phyloP scores from a whole-genome alignment of 345 rosid genomes.

The Lagerstroemia speciosa region DNA sequence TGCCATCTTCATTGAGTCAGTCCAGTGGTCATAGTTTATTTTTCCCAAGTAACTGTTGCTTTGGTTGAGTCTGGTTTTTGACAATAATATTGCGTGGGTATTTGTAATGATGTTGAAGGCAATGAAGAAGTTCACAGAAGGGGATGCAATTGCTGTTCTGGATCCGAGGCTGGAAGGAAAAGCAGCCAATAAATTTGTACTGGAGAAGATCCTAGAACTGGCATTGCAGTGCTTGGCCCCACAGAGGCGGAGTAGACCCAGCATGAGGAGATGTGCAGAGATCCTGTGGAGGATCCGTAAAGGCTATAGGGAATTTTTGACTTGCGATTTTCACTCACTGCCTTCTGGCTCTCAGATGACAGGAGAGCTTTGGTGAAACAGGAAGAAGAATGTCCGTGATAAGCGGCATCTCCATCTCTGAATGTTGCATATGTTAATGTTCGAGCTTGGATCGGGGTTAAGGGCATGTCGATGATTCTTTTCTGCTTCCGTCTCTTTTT shows the following conservation, averaged over 20 bases:
- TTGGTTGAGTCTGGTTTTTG: too few species aligned
- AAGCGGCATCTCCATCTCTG: too few species aligned
- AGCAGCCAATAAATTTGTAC: constrained; percentile 37
- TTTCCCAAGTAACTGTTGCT: too few species aligned
- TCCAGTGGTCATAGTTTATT: too few species aligned
- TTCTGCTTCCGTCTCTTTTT: too few species aligned
- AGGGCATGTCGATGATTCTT: too few species aligned
- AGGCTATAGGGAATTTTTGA: constrained; percentile 47
- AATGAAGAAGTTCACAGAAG: constrained; percentile 55
- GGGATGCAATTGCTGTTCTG: constrained; percentile 44
- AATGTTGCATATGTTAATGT: not conserved
- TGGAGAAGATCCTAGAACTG: constrained; percentile 70
- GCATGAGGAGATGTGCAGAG: constrained; percentile 80
- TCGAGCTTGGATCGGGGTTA: not conserved
- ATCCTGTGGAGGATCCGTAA: constrained; percentile 80
- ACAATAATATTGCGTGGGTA: too few species aligned
- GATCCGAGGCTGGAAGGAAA: constrained; percentile 61
- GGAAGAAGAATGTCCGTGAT: not conserved
- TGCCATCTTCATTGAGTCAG: too few species aligned
- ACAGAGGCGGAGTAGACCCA: constrained; percentile 55
- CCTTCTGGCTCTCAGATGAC: constrained; percentile 30
- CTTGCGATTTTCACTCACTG: constrained; percentile 25
- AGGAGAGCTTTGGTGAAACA: constrained; percentile 13
- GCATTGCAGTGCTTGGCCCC: constrained; percentile 74
- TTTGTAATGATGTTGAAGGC: too few species aligned